These are phyloP conservation scores for Fusarium nodosum DNA, from an alignment of 2,329 filamentous ascomycete genomes.

Conservation along the genomic window DNA sequence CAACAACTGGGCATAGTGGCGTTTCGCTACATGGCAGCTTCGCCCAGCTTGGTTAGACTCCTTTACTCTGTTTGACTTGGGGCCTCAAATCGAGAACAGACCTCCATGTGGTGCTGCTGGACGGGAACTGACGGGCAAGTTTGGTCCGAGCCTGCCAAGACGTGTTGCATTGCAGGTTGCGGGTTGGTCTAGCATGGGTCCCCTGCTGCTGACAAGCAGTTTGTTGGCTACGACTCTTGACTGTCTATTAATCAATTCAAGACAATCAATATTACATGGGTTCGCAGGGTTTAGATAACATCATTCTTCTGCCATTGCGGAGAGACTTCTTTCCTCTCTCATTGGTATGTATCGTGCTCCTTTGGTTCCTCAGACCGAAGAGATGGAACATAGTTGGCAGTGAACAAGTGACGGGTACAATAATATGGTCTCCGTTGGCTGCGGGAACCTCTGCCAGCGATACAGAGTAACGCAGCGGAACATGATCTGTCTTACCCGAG, in stretches of 20 bases:
- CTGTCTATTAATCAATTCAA: not conserved
- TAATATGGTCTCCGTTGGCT: not conserved
- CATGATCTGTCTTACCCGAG: conserved; percentile 1
- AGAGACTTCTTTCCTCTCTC: not conserved
- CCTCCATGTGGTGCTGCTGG: not conserved
- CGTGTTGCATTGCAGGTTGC: conserved; percentile 15
- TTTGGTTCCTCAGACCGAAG: conserved; percentile 14
- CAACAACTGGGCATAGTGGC: not conserved
- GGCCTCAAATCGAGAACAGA: conserved; percentile 3
- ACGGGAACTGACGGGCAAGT: conserved; percentile 3
- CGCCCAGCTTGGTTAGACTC: not conserved
- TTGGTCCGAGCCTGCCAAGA: conserved; percentile 18
- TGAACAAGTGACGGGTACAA: not conserved
- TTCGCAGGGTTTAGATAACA: not conserved
- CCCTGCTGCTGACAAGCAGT: not conserved
- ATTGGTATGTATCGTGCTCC: not conserved
- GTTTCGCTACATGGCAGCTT: not conserved
- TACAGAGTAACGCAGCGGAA: not conserved
- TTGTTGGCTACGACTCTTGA: not conserved
- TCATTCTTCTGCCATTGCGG: not conserved
- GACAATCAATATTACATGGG: not conserved
- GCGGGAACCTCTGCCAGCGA: conserved; percentile 5
- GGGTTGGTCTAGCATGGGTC: conserved; percentile 9
- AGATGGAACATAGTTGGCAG: conserved; percentile 17
- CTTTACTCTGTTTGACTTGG: not conserved